phyloP scores from a whole-genome alignment of 106 monocot genomes.

The Apostasia shenzhenica region DNA sequence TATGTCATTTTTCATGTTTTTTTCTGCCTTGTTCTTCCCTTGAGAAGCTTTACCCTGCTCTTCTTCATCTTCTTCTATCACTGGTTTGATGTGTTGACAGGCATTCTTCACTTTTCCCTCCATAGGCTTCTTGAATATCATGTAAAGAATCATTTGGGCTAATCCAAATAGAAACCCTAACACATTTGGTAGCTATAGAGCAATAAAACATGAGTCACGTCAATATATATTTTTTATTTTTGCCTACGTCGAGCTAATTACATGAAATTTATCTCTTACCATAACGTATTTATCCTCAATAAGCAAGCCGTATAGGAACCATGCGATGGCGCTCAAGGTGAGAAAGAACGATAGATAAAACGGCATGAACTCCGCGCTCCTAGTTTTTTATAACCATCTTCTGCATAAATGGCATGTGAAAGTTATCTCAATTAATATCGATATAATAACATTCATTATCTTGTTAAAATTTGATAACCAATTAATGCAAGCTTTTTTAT shows the following conservation, averaged over 20 bases:
- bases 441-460: too few species aligned
- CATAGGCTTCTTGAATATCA: slow-evolving; percentile 25
- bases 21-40: too few species aligned
- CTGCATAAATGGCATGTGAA: slow-evolving; percentile 10
- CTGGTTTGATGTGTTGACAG: neutral
- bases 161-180: slow-evolving; percentile 45
- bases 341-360: slow-evolving; percentile 32
- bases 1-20: too few species aligned
- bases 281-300: slow-evolving; percentile 31
- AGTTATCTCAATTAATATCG: too few species aligned
- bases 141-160: slow-evolving; percentile 47
- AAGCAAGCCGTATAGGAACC: slow-evolving; percentile 31
- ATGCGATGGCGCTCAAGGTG: slow-evolving; percentile 28
- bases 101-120: neutral
- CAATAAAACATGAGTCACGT: neutral
- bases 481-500: too few species aligned
- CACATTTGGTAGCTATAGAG: slow-evolving; percentile 40
- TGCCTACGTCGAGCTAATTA: neutral
- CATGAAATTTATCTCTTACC: neutral
- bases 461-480: too few species aligned
- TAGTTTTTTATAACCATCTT: slow-evolving; percentile 49
- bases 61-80: neutral
- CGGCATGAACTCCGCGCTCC: slow-evolving; percentile 71
- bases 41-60: too few species aligned
- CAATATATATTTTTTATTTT: neutral